phyloP scores from a whole-genome alignment of 441 rosid genomes.

The Theobroma grandiflorum region DNA sequence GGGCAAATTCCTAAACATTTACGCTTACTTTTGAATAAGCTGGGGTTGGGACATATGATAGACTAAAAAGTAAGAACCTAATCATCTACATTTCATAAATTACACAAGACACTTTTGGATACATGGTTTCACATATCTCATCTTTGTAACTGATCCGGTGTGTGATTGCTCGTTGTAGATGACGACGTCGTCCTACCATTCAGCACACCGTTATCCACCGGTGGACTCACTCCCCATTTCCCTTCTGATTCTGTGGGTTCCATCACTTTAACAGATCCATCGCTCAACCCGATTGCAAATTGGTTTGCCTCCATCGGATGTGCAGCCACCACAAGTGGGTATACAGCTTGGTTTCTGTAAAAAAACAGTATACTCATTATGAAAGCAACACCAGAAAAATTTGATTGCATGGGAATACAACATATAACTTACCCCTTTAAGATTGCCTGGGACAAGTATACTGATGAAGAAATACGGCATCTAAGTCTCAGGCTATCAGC shows the following conservation, averaged over 20 bases:
- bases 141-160: slow-evolving; percentile 59
- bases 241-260: slow-evolving; percentile 78
- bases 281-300: slow-evolving; percentile 74
- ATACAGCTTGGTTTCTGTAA: slow-evolving; percentile 64
- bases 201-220: slow-evolving; percentile 59
- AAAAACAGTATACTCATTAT: slow-evolving; percentile 10
- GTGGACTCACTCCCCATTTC: slow-evolving; percentile 78
- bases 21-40: too few relatives aligned
- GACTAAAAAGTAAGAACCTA: too few relatives aligned
- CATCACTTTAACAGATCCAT: slow-evolving; percentile 79
- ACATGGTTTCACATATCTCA: too few relatives aligned
- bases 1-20: too few relatives aligned
- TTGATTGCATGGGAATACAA: not conserved
- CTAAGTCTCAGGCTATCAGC: slow-evolving; percentile 71
- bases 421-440: slow-evolving; percentile 49
- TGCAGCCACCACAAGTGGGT: slow-evolving; percentile 80
- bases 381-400: not conserved
- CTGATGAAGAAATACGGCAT: slow-evolving; percentile 74
- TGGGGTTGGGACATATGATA: too few relatives aligned
- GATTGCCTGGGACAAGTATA: slow-evolving; percentile 48
- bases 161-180: slow-evolving; percentile 76
- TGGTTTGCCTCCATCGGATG: slow-evolving; percentile 83
- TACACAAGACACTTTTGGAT: too few relatives aligned
- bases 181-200: slow-evolving; percentile 68
- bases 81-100: too few relatives aligned